phyloP scores from a whole-genome alignment of 2,329 filamentous ascomycete genomes.

The Juglanconis sp. region DNA sequence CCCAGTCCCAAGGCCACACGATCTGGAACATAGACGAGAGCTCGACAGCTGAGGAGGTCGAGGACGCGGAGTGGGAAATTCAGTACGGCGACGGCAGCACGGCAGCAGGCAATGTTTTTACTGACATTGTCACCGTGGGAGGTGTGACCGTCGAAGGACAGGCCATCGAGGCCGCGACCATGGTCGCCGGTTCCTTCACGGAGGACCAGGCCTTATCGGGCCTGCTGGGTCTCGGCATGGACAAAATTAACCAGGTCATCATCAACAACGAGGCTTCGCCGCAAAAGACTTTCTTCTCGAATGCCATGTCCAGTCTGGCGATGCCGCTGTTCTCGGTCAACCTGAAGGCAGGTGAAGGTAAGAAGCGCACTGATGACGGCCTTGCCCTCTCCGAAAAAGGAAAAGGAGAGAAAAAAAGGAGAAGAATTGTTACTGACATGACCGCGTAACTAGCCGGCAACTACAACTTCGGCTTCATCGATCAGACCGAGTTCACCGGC shows the following conservation, averaged over 20 bases:
- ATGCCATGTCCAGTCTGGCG: conserved; percentile 25
- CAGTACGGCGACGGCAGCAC: conserved; percentile 62
- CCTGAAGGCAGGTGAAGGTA: conserved; percentile 33
- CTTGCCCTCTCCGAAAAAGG: conserved; percentile 49
- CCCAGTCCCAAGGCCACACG: conserved; percentile 47
- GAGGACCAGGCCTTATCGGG: conserved; percentile 29
- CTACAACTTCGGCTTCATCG: conserved; percentile 46
- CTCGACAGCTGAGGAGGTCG: conserved; percentile 39
- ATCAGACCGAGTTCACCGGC: conserved; percentile 55
- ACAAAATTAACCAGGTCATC: conserved; percentile 53
- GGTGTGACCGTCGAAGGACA: conserved; percentile 56
- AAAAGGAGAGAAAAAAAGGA: too few relatives aligned
- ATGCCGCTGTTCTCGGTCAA: conserved; percentile 32
- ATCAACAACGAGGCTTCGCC: conserved; percentile 48
- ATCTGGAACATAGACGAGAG: conserved; percentile 50
- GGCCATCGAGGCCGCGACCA: conserved; percentile 61
- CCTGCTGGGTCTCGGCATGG: conserved; percentile 61
- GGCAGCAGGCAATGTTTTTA: conserved; percentile 60
- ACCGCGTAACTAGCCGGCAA: conserved; percentile 24
- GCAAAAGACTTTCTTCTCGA: conserved; percentile 43
- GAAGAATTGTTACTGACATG: neutral
- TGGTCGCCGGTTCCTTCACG: conserved; percentile 45
- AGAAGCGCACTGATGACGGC: conserved; percentile 42
- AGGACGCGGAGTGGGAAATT: conserved; percentile 49
- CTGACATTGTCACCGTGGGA: conserved; percentile 60